These are phyloP conservation scores for Plasmodium reichenowi DNA, from an alignment of 169 alveolate genomes.

Conservation along the genomic window DNA sequence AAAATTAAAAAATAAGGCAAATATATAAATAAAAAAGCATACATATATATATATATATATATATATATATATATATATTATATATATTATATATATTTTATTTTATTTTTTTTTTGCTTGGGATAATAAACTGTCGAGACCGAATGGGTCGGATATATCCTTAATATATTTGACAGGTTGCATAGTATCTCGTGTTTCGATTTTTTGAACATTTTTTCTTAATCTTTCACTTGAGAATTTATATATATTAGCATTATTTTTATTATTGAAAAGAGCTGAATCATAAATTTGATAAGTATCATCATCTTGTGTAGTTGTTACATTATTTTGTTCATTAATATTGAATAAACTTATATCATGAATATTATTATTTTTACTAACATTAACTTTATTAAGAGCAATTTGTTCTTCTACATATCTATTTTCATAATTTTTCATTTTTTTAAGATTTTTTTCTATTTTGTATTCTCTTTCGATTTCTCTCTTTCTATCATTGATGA, in stretches of 20 bases:
- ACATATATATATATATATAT: background rate
- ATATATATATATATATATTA: conserved; percentile 9
- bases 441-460: conserved; percentile 83
- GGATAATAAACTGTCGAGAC: conserved; percentile 89
- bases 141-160: conserved; percentile 92
- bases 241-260: conserved; percentile 35
- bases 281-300: conserved; percentile 71
- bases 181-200: conserved; percentile 84
- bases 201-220: conserved; percentile 78
- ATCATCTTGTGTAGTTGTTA: conserved; percentile 10
- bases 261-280: conserved; percentile 42
- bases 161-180: conserved; percentile 91
- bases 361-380: conserved; percentile 51
- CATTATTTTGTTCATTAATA: conserved; percentile 17
- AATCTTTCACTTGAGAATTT: conserved; percentile 68
- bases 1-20: background rate
- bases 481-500: conserved; percentile 82
- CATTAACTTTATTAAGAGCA: conserved; percentile 48
- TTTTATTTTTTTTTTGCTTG: conserved; percentile 86
- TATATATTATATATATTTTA: background rate
- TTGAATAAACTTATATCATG: conserved; percentile 64
- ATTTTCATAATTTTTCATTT: conserved; percentile 73
- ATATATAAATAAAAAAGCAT: background rate
- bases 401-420: conserved; percentile 71
- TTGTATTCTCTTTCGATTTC: conserved; percentile 88